Conservation (phyloP, 2,329 filamentous ascomycete species). For the Tolypocladium inflatum region DNA sequence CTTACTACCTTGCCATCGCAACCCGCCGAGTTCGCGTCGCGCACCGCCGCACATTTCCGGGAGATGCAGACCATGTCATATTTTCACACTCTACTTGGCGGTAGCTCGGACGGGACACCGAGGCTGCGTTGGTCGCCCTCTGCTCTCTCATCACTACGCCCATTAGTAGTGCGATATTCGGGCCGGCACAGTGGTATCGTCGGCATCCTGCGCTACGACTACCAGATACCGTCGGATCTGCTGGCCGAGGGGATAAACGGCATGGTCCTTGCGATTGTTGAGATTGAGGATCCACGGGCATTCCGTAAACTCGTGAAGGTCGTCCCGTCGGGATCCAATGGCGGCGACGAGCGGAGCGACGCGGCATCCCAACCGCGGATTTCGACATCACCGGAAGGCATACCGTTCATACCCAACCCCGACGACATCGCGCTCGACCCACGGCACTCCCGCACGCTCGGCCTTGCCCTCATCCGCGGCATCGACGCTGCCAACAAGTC, state of each 20-base stretch:
- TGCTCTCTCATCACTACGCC: slow-evolving; percentile 46
- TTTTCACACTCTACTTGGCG: slow-evolving; percentile 45
- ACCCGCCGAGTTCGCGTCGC: slow-evolving; percentile 40
- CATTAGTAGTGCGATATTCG: slow-evolving; percentile 54
- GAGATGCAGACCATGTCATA: slow-evolving; percentile 75
- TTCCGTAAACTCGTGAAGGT: slow-evolving; percentile 25
- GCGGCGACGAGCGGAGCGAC: neutral
- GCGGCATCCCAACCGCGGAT: slow-evolving; percentile 2
- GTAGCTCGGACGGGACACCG: neutral
- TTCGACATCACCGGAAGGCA: slow-evolving; percentile 30
- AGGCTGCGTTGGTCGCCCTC: slow-evolving; percentile 37
- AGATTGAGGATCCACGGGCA: slow-evolving; percentile 44
- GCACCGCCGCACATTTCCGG: slow-evolving; percentile 56
- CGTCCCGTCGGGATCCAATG: neutral
- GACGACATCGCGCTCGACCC: slow-evolving; percentile 50
- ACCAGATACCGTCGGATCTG: slow-evolving; percentile 47
- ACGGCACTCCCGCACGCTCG: slow-evolving; percentile 46
- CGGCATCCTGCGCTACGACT: slow-evolving; percentile 60
- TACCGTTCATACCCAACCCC: slow-evolving; percentile 54
- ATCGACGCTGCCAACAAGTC: slow-evolving; percentile 45
- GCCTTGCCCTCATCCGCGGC: slow-evolving; percentile 60
- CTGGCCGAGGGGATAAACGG: slow-evolving; percentile 61
- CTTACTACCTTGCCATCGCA: slow-evolving; percentile 51
- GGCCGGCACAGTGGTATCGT: slow-evolving; percentile 42
- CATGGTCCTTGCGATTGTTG: slow-evolving; percentile 57